These are phyloP conservation scores for Blastobotrys parvus DNA, from an alignment of 805 yeast genomes.

Conservation along the genomic window DNA sequence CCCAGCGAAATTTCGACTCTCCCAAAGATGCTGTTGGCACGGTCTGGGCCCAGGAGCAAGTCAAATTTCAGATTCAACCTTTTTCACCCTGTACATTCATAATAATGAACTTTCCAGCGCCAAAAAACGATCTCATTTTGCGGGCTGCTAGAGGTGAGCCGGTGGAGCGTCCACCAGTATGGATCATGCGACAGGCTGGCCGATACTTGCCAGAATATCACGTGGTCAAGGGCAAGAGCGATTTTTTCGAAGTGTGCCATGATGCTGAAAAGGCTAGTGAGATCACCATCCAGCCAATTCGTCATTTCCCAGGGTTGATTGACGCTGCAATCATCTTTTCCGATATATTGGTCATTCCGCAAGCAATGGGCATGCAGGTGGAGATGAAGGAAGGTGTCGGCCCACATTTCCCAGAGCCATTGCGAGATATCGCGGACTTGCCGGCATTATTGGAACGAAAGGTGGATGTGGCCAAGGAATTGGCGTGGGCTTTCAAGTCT, in stretches of 20 bases:
- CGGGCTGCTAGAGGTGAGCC: conserved; percentile 80
- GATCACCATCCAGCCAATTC: conserved; percentile 92
- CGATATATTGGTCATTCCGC: conserved; percentile 93
- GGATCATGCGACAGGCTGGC: conserved; percentile 99
- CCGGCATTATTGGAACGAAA: conserved; percentile 36
- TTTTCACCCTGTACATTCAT: too few relatives aligned
- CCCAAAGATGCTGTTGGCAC: too few relatives aligned
- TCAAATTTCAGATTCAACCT: too few relatives aligned
- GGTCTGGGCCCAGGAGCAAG: too few relatives aligned
- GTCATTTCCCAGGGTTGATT: conserved; percentile 76
- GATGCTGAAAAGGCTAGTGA: conserved; percentile 90
- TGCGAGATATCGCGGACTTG: conserved; percentile 66
- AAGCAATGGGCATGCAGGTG: conserved; percentile 95
- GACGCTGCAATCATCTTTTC: conserved; percentile 97
- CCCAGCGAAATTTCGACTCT: too few relatives aligned
- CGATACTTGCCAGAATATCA: conserved; percentile 76
- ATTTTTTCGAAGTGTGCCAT: conserved; percentile 92
- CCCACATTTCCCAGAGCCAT: conserved; percentile 84
- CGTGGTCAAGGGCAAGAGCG: conserved; percentile 72
- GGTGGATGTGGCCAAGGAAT: conserved; percentile 62
- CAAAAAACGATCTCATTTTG: conserved; percentile 82
- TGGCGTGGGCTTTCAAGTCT: conserved; percentile 94
- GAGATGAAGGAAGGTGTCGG: conserved; percentile 93
- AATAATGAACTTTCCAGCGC: conserved; percentile 74
- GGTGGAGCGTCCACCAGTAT: conserved; percentile 95